Base-by-base conservation (phyloP, 768 basidiomycete species). In the Phlebiopsis flavidoalba region DNA sequence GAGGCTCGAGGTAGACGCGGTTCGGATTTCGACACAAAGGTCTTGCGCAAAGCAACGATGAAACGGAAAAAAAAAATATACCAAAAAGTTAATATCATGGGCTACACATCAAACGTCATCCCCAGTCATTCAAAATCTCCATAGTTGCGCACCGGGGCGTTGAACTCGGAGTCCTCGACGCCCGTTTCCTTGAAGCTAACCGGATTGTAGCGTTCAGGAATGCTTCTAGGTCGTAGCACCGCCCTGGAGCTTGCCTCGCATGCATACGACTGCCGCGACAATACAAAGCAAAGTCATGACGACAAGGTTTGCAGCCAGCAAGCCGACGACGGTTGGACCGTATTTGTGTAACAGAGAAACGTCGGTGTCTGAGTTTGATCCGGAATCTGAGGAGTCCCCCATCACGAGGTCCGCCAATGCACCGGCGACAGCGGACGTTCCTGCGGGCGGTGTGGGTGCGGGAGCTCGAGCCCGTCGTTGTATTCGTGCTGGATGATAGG, bases 271-370 rank as follows among this genome's bases (percentile, higher is more conserved):
- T 5, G 58, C 45, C 40, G 49, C 61, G 17, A 59, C 58, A 40
- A 59, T 21, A 40, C 49, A 53, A 1, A 62, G 61, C 24, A 59
- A 14, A 8, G 58, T 11, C 17, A 45, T 47, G 31, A 62, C 56
- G 57, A 59, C n/a, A 24, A 55, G 11, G 61, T 62, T 62, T 7
- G 60, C 66, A 8, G 49, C 53, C 14, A 67, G 60, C 24, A 67
- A 51, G 22, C 64, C 66, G 48, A 67, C 49, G n/a, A 67, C 37
- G 24, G 63, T 46, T 8, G 62, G 64, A 50, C 66, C 64, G 57
- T 67, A 64, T 60, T 63, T 52, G 53, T 63, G 59, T 17, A 67
- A 8, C 15, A 67, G 47, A 22, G 64, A 58, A 31, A 19, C 17
- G 40, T 54, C 45, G 8, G 14, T 14, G 54, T 45, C 40, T 21